Evolutionary conservation across 2,329 filamentous ascomycete species (phyloP).

Genomic region (Fusarium napiforme): DNA sequence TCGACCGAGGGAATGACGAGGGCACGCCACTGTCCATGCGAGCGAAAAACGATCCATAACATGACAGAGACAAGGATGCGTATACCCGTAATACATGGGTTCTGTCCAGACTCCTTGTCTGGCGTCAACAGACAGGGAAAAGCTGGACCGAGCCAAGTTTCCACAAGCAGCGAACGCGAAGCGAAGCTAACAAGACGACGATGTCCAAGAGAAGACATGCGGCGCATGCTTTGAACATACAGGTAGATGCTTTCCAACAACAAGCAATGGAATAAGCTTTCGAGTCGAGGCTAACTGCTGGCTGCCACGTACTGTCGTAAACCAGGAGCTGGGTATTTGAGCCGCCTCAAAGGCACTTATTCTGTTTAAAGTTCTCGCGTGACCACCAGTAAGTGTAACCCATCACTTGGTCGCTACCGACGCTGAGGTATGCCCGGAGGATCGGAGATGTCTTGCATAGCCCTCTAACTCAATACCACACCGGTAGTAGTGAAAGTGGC

Average conservation of each 20-base stretch:
- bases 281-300: background rate
- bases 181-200: background rate
- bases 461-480: background rate
- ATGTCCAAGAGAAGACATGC: background rate
- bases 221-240: background rate
- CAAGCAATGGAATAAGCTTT: background rate
- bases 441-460: constrained; percentile 10
- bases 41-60: background rate
- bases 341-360: background rate
- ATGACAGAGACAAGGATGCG: constrained; percentile 9
- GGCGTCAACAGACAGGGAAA: background rate
- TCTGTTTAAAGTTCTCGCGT: constrained; percentile 2
- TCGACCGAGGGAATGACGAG: constrained; percentile 1
- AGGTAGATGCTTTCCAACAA: background rate
- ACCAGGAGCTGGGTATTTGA: background rate
- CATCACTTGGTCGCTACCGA: background rate
- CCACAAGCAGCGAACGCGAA: constrained; percentile 1
- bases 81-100: constrained; percentile 4
- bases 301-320: background rate
- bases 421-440: background rate
- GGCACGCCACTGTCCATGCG: background rate
- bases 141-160: constrained; percentile 10
- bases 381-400: background rate
- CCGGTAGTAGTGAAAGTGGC: background rate
- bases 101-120: constrained; percentile 1